Conservation (phyloP, 73 alveolate genomes). For the Paramecium tetraurelia region DNA sequence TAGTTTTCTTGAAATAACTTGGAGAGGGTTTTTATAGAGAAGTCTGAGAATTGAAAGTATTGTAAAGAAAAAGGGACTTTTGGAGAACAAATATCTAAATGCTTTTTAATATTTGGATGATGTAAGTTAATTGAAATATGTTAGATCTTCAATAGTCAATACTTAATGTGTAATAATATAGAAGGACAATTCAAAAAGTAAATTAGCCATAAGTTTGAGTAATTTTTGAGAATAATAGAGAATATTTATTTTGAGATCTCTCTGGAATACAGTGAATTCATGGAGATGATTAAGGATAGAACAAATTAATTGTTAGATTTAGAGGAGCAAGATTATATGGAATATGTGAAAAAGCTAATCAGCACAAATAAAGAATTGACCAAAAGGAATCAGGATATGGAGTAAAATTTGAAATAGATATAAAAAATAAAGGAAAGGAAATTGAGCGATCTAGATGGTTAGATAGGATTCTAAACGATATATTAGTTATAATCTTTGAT, state of each 20-base stretch:
- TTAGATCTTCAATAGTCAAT: neutral
- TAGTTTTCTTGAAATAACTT: neutral
- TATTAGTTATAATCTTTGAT: neutral
- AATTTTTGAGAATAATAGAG: neutral
- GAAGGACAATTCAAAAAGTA: neutral
- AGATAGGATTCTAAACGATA: neutral
- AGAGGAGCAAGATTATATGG: neutral
- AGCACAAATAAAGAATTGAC: neutral
- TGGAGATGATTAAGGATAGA: neutral
- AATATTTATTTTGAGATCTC: neutral
- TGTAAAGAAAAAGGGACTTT: neutral
- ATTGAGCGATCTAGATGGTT: neutral
- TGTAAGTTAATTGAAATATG: neutral
- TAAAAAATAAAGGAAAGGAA: neutral
- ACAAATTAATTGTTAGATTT: neutral
- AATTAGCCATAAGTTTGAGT: neutral
- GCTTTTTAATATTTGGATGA: slow-evolving; percentile 35
- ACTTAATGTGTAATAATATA: neutral
- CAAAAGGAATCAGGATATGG: neutral
- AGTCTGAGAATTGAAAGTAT: slow-evolving; percentile 1
- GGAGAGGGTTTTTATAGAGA: slow-evolving; percentile 11
- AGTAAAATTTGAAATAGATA: neutral
- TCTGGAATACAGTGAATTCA: neutral
- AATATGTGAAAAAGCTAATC: neutral
- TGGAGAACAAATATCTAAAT: neutral